A percentile compares a stretch with the other conserved stretches of the same genome.
These are phyloP conservation scores for Termitomyces sp. DNA, from an alignment of 768 basidiomycete species.

Conservation along the genomic window DNA sequence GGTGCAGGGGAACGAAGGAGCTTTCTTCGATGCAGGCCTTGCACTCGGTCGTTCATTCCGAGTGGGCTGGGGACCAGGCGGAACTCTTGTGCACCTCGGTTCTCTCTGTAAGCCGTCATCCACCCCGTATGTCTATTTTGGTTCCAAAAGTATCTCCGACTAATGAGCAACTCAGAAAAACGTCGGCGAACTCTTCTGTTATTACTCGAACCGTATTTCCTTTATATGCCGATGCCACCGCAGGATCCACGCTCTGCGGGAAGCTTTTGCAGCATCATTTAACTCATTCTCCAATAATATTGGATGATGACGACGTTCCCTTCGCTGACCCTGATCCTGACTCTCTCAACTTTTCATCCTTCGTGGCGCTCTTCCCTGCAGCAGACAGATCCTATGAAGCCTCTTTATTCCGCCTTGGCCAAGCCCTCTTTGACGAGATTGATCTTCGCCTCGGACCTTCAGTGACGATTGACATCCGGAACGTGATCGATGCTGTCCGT, in stretches of 20 bases:
- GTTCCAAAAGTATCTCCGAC: background rate
- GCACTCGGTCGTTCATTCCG: constrained; percentile 85
- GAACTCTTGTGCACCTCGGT: constrained; percentile 74
- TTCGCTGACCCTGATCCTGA: constrained; percentile 58
- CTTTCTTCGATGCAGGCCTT: constrained; percentile 77
- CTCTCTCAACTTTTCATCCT: constrained; percentile 74
- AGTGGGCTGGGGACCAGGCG: constrained; percentile 86
- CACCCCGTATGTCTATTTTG: constrained; percentile 41
- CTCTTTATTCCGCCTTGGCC: constrained; percentile 81
- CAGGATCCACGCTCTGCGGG: constrained; percentile 39
- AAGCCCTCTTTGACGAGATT: constrained; percentile 84
- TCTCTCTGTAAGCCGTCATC: constrained; percentile 58
- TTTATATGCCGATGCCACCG: constrained; percentile 28
- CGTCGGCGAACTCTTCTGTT: constrained; percentile 61
- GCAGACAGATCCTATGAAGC: constrained; percentile 75
- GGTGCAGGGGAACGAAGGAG: constrained; percentile 59
- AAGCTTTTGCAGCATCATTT: constrained; percentile 78
- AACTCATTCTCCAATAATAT: constrained; percentile 63
- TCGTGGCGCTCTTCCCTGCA: constrained; percentile 64
- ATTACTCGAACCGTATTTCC: constrained; percentile 50
- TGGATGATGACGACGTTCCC: constrained; percentile 68
- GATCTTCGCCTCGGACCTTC: constrained; percentile 55
- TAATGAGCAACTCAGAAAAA: constrained; percentile 32
- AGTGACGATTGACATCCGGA: constrained; percentile 58
- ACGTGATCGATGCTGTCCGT: constrained; percentile 58